phyloP scores from a whole-genome alignment of 2,329 filamentous ascomycete species.

The Microcyclosporella mali region DNA sequence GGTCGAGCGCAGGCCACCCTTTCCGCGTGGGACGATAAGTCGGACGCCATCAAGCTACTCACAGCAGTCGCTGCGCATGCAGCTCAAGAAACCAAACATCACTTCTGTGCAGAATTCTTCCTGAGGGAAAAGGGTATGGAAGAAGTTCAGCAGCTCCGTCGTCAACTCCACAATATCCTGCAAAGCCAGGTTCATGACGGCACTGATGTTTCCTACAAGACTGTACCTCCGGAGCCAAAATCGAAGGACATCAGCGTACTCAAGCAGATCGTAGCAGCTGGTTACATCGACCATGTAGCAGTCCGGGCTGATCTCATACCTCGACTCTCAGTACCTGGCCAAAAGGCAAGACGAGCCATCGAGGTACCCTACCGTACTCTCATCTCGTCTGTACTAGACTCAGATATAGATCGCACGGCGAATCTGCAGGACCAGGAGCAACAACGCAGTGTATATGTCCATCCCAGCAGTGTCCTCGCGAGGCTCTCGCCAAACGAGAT shows the following conservation, averaged over 20 bases:
- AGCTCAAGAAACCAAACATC: constrained; percentile 36
- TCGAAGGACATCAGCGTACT: constrained; percentile 66
- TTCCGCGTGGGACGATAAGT: constrained; percentile 70
- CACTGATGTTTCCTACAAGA: constrained; percentile 26
- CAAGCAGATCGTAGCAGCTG: constrained; percentile 85
- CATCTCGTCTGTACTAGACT: constrained; percentile 53
- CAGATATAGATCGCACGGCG: constrained; percentile 17
- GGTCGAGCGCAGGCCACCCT: constrained; percentile 73
- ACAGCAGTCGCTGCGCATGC: constrained; percentile 84
- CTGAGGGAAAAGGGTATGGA: constrained; percentile 79
- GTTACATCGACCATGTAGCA: constrained; percentile 90
- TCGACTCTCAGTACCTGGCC: constrained; percentile 46
- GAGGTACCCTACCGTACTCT: constrained; percentile 89
- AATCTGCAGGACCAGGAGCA: constrained; percentile 38
- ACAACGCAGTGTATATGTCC: constrained; percentile 73
- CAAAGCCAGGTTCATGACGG: constrained; percentile 34
- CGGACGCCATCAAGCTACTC: constrained; percentile 84
- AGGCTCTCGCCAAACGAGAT: constrained; percentile 63
- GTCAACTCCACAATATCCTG: constrained; percentile 76
- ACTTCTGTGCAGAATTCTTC: constrained; percentile 76
- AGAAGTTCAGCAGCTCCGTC: constrained; percentile 76
- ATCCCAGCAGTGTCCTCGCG: constrained; percentile 76
- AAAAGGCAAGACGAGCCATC: constrained; percentile 76
- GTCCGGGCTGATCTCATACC: constrained; percentile 81
- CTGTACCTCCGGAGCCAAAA: constrained; percentile 51